Conservation (phyloP, 1,284 basidiomycete species). For the Cystobasidium sp. region DNA sequence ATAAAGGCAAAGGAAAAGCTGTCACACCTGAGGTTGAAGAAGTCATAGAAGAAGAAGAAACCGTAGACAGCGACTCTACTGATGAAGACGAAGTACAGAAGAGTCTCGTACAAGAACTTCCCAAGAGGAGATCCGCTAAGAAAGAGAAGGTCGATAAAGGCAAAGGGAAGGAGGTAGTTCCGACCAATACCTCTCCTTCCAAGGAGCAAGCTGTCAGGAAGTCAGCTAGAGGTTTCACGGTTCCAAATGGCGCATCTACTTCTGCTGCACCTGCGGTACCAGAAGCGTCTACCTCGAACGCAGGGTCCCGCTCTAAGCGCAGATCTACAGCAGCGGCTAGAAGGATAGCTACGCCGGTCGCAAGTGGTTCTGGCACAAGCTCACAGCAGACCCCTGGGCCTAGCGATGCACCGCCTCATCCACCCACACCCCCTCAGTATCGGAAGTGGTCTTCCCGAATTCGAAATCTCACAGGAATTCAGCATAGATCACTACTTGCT, state of each 20-base stretch:
- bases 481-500: constrained; percentile 4
- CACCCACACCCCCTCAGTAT: not conserved
- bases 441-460: not conserved
- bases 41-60: not conserved
- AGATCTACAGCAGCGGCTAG: not conserved
- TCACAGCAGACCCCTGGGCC: not conserved
- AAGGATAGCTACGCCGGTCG: not conserved
- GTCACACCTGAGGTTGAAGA: not conserved
- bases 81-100: constrained; percentile 17
- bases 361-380: not conserved
- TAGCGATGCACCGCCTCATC: not conserved
- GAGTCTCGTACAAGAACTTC: constrained; percentile 23
- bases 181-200: too few species aligned
- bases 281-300: too few species aligned
- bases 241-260: not conserved
- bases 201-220: not conserved
- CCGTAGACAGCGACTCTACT: not conserved
- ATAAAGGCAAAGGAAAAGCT: constrained; percentile 16
- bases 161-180: not conserved
- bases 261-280: not conserved
- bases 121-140: not conserved
- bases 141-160: not conserved
- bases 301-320: not conserved
- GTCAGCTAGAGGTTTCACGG: not conserved
- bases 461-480: not conserved